Percentiles rank a stretch among this genome's conserved stretches.
Conservation (phyloP, 1,139 yeast genomes). For the Petasospora rhodanensis region DNA sequence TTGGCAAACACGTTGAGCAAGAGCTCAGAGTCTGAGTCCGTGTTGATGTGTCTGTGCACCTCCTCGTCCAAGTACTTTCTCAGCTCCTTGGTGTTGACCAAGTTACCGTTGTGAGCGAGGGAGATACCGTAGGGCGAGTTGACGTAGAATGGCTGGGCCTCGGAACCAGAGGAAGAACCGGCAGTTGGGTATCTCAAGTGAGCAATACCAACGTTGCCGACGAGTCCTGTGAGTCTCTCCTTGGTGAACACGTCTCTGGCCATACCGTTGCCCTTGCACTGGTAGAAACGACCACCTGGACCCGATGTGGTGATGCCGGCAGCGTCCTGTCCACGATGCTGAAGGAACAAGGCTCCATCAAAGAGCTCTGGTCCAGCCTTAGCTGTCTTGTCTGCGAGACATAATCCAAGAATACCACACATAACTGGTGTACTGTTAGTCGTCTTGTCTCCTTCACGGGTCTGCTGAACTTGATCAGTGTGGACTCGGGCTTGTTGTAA, state of each 20-base stretch:
- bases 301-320: conserved; percentile 99
- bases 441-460: no score
- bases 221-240: conserved; percentile 67
- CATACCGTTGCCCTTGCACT: conserved; percentile 99
- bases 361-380: conserved; percentile 85
- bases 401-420: conserved; percentile 96
- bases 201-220: conserved; percentile 94
- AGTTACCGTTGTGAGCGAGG: conserved; percentile 89
- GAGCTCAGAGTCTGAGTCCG: conserved; percentile 93
- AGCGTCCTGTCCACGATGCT: conserved; percentile 98
- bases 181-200: conserved; percentile 98
- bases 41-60: conserved; percentile 95
- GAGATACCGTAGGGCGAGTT: conserved; percentile 94
- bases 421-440: no score
- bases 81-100: conserved; percentile 80
- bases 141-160: conserved; percentile 98
- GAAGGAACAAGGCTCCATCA: conserved; percentile 90
- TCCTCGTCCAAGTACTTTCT: conserved; percentile 81
- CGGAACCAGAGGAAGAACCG: conserved; percentile 94
- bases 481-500: no score
- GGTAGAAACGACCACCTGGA: conserved; percentile 85
- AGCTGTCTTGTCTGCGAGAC: conserved; percentile 68
- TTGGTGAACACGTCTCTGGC: conserved; percentile 95
- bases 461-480: no score
- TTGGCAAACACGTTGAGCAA: conserved; percentile 86